These are phyloP conservation scores for Inga leiocalycina DNA, from an alignment of 306 rosid species.

Conservation along the genomic window DNA sequence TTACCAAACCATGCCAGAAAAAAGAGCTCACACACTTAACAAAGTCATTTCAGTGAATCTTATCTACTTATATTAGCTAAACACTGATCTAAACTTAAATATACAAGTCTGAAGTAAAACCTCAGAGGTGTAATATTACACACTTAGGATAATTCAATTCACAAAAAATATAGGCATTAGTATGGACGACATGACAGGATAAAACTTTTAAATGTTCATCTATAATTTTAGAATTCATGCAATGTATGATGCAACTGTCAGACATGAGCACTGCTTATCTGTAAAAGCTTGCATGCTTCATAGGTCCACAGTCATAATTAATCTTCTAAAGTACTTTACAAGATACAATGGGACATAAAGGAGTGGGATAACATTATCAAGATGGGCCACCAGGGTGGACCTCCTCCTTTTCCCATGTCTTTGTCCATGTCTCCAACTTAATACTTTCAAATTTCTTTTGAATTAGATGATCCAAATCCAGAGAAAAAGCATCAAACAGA, in stretches of 20 bases:
- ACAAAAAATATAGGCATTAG: not conserved
- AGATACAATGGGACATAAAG: not conserved
- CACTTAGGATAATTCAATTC: not conserved
- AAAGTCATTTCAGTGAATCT: not conserved
- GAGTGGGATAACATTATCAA: not conserved
- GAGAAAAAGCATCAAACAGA: slow-evolving; percentile 5
- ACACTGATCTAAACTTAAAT: not conserved
- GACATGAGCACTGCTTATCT: not conserved
- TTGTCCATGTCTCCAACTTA: not conserved
- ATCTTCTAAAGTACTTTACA: not conserved
- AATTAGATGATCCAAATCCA: not conserved
- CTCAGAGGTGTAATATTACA: not conserved
- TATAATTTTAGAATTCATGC: not conserved
- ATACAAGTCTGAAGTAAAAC: not conserved
- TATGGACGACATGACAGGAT: not conserved
- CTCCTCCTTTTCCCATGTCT: not conserved
- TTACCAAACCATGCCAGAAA: not conserved
- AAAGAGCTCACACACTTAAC: not conserved
- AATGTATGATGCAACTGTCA: not conserved
- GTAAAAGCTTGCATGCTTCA: not conserved
- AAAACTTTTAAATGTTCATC: not conserved
- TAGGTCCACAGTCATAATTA: not conserved
- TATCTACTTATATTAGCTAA: not conserved
- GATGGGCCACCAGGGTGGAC: not conserved
- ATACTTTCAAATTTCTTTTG: not conserved